phyloP scores from a whole-genome alignment of 1,284 basidiomycete genomes.

The Pyrrhoderma lamaoense region DNA sequence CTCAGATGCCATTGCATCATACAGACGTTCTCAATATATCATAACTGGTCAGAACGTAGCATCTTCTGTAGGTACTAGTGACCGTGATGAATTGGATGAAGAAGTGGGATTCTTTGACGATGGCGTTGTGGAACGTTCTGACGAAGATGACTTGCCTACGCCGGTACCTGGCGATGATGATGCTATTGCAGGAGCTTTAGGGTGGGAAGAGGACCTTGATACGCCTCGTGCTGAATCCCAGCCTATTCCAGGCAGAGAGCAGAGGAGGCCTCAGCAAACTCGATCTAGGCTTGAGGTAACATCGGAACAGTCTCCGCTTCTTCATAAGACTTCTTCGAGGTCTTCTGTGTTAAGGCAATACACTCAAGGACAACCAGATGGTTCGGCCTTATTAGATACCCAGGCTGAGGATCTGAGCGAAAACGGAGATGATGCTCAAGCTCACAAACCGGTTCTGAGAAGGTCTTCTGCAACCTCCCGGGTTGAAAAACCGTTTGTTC shows the following conservation, averaged over 20 bases:
- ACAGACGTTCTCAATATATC: conserved; percentile 56
- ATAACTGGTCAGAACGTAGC: conserved; percentile 50
- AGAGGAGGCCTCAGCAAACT: too few relatives aligned
- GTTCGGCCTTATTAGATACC: conserved; percentile 10
- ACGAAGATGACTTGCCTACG: conserved; percentile 22
- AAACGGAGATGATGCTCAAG: too few relatives aligned
- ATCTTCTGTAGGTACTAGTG: conserved; percentile 31
- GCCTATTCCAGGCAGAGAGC: too few relatives aligned
- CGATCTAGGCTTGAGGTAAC: too few relatives aligned
- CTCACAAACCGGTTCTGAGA: conserved; percentile 1
- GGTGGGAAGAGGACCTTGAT: conserved; percentile 40
- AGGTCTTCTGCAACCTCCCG: conserved; percentile 18
- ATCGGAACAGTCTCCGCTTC: conserved; percentile 34
- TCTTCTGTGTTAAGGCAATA: conserved; percentile 13
- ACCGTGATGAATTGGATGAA: conserved; percentile 31
- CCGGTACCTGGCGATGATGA: conserved; percentile 24
- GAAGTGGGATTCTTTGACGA: conserved; percentile 22
- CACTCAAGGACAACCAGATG: conserved; percentile 20
- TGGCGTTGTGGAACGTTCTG: conserved; percentile 26
- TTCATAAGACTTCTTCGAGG: conserved; percentile 33
- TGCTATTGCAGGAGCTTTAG: conserved; percentile 34
- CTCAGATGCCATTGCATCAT: conserved; percentile 43
- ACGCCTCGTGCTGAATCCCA: too few relatives aligned
- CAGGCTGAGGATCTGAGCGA: neutral
- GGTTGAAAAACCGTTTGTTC: conserved; percentile 24